Percentiles rank a stretch among this genome's conserved stretches.
Conservation (phyloP, 768 basidiomycete genomes). For the Boletus rubescentipes region DNA sequence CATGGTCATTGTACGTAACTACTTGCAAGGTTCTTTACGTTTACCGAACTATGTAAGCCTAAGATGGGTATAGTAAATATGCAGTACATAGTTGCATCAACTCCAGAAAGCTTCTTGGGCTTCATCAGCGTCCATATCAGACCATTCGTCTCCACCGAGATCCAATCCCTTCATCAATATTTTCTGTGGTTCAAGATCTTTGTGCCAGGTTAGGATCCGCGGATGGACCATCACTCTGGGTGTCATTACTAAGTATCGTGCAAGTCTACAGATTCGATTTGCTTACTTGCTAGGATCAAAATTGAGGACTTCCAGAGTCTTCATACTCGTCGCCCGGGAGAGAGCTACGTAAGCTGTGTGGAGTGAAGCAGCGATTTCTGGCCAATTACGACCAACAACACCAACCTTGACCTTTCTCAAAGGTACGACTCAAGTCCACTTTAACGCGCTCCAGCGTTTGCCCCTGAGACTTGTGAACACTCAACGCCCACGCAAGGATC, state of each 20-base stretch:
- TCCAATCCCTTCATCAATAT: slow-evolving; percentile 8
- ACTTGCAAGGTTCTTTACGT: background rate
- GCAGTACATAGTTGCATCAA: background rate
- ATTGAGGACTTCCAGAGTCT: slow-evolving; percentile 60
- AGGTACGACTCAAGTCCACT: slow-evolving; percentile 71
- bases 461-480: slow-evolving; percentile 88
- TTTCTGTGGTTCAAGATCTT: slow-evolving; percentile 26
- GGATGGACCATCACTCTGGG: slow-evolving; percentile 64
- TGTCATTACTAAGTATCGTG: background rate
- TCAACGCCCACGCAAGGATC: slow-evolving; percentile 84
- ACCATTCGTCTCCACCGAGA: slow-evolving; percentile 18
- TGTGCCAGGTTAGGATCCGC: slow-evolving; percentile 59
- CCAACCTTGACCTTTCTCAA: slow-evolving; percentile 79
- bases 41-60: too few species aligned
- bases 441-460: slow-evolving; percentile 85
- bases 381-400: background rate
- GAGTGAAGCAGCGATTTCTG: background rate
- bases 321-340: slow-evolving; percentile 70
- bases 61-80: too few species aligned
- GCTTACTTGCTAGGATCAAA: slow-evolving; percentile 60
- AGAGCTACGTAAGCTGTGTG: slow-evolving; percentile 64
- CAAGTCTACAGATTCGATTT: background rate
- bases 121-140: slow-evolving; percentile 38
- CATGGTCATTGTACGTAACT: slow-evolving; percentile 16
- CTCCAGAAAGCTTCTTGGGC: slow-evolving; percentile 33